These are phyloP conservation scores for Metschnikowia matae DNA, from an alignment of 805 yeast genomes.

Conservation along the genomic window DNA sequence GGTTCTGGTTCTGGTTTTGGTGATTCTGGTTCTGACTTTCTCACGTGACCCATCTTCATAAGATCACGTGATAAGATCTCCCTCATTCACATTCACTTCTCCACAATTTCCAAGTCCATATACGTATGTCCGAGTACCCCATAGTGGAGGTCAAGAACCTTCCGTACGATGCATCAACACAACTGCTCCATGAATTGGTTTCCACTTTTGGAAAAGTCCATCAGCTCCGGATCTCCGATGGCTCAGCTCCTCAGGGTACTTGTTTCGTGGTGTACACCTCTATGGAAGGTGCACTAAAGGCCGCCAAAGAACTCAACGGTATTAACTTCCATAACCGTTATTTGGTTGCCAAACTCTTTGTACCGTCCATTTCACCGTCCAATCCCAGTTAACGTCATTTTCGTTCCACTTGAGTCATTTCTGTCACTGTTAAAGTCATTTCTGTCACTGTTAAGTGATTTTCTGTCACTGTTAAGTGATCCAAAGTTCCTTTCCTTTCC, in stretches of 20 bases:
- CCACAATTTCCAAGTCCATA: neutral
- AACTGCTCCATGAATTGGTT: conserved; percentile 48
- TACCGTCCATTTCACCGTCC: neutral
- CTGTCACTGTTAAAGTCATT: no score
- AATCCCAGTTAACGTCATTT: neutral
- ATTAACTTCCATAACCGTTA: conserved; percentile 57
- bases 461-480: no score
- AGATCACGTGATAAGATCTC: neutral
- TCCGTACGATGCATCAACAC: conserved; percentile 46
- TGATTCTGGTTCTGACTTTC: neutral
- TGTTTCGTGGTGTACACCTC: conserved; percentile 54
- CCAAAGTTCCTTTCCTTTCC: no score
- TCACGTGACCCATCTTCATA: neutral
- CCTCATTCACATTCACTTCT: neutral
- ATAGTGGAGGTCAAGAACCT: conserved; percentile 54
- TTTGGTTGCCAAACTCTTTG: conserved; percentile 38
- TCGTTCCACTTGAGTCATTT: no score
- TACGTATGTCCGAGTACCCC: conserved; percentile 35
- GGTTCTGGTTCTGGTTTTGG: no score
- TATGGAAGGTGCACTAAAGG: conserved; percentile 44
- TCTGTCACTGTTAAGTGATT: no score
- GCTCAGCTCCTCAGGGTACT: conserved; percentile 34
- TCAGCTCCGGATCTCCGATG: conserved; percentile 44
- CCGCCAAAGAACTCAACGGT: conserved; percentile 55
- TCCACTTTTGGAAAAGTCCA: conserved; percentile 53